Conservation (phyloP, 2,329 filamentous ascomycete genomes). For the Fusarium foetens region DNA sequence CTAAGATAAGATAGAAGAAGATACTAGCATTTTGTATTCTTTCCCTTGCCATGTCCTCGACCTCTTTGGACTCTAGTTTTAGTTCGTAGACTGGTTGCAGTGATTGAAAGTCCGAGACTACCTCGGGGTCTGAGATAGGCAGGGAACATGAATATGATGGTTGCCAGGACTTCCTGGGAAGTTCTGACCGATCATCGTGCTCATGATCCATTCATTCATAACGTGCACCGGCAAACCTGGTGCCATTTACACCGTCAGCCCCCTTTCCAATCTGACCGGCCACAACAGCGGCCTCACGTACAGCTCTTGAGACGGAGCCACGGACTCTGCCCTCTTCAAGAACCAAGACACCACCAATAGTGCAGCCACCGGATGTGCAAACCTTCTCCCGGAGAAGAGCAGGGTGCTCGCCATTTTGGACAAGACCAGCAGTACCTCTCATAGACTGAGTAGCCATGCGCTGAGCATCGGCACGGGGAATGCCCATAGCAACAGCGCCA, state of each 20-base stretch:
- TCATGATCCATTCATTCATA: slow-evolving; percentile 25
- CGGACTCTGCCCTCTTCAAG: slow-evolving; percentile 78
- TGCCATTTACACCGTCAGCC: slow-evolving; percentile 52
- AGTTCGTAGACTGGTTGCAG: not conserved
- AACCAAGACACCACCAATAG: slow-evolving; percentile 77
- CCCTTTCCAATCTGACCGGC: slow-evolving; percentile 68
- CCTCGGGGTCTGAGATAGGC: not conserved
- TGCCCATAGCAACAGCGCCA: slow-evolving; percentile 80
- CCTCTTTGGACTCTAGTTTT: not conserved
- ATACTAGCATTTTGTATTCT: not conserved
- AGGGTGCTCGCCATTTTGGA: slow-evolving; percentile 78
- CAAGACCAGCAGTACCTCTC: slow-evolving; percentile 75
- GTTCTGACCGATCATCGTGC: not conserved
- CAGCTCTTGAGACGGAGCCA: slow-evolving; percentile 72
- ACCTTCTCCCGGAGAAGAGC: slow-evolving; percentile 80
- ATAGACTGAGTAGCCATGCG: slow-evolving; percentile 84
- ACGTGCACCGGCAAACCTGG: slow-evolving; percentile 36
- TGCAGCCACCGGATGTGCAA: slow-evolving; percentile 81
- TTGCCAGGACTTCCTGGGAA: not conserved
- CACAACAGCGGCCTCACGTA: slow-evolving; percentile 76
- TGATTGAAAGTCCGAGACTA: not conserved
- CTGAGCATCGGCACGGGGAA: slow-evolving; percentile 77
- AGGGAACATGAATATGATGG: not conserved
- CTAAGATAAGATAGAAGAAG: slow-evolving; percentile 18
- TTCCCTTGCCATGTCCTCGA: not conserved